Percentiles rank a stretch among this genome's conserved stretches.
Conservation (phyloP, 345 rosid species). For the Acer saccharum region DNA sequence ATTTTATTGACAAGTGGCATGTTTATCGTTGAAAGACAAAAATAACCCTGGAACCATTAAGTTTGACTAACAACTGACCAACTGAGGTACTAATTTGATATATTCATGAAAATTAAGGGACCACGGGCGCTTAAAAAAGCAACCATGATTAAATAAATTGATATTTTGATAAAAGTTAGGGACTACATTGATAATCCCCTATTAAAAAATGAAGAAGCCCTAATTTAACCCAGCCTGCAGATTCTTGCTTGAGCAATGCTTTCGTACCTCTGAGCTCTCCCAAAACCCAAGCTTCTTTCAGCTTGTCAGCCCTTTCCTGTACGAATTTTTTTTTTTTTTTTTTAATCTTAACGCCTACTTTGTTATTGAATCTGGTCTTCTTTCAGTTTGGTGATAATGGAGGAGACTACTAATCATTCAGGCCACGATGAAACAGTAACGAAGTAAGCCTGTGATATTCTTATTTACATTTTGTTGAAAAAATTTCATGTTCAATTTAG, state of each 20-base stretch:
- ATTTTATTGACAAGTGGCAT: too few species aligned
- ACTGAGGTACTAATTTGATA: too few species aligned
- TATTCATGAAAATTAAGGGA: too few species aligned
- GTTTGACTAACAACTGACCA: too few species aligned
- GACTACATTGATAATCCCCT: too few species aligned
- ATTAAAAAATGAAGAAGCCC: too few species aligned
- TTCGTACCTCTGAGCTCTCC: neutral
- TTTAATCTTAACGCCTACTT: neutral
- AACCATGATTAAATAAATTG: too few species aligned
- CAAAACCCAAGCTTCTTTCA: neutral
- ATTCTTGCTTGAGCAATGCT: neutral
- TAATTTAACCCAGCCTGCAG: neutral
- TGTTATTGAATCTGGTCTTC: too few species aligned
- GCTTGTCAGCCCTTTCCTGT: neutral
- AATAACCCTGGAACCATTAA: too few species aligned
- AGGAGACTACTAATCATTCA: constrained; percentile 16
- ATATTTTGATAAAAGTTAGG: too few species aligned
- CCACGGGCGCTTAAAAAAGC: too few species aligned
- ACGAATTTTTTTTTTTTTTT: neutral
- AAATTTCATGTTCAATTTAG: neutral
- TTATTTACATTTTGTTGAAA: neutral
- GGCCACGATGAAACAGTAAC: constrained; percentile 25
- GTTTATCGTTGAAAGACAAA: too few species aligned
- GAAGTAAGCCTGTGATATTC: constrained; percentile 31
- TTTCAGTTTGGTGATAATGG: constrained; percentile 26